Conservation (phyloP, 2,329 filamentous ascomycete genomes). For the Volutella citrinella region DNA sequence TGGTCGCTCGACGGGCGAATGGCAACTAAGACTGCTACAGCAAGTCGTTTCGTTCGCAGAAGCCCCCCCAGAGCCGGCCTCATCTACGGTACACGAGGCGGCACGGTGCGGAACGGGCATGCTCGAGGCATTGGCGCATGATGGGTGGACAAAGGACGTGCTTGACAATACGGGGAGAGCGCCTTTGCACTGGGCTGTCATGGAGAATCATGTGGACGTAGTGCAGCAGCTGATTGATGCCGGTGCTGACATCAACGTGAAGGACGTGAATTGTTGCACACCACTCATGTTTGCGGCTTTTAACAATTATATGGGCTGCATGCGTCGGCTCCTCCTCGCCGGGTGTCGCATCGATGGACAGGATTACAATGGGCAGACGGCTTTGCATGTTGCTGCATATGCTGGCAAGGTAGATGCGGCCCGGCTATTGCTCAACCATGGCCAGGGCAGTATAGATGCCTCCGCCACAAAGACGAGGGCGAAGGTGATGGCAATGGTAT, state of each 20-base stretch:
- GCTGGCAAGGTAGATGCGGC: background rate
- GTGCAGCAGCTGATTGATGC: constrained; percentile 8
- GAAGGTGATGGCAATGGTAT: constrained; percentile 10
- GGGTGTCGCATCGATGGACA: background rate
- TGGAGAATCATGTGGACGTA: accelerated
- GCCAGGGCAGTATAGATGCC: too few species aligned
- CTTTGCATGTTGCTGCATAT: accelerated
- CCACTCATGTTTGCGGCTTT: background rate
- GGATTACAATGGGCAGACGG: accelerated
- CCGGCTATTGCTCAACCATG: constrained; percentile 2
- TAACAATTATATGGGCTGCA: accelerated
- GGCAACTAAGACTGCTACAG: too few species aligned
- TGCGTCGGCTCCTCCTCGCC: constrained; percentile 4
- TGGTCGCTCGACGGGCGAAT: too few species aligned
- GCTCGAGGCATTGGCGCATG: constrained; percentile 1
- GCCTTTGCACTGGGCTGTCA: background rate
- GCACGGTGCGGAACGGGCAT: background rate
- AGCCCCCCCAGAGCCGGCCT: background rate
- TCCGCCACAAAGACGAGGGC: too few species aligned
- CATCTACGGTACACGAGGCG: constrained; percentile 6
- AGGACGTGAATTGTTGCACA: accelerated
- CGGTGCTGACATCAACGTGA: constrained; percentile 8
- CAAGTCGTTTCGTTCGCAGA: background rate
- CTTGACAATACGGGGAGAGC: background rate
- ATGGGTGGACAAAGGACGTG: constrained; percentile 9